Conservation (phyloP, 2,329 filamentous ascomycete species). For the Paracoccidioides lutzii region DNA sequence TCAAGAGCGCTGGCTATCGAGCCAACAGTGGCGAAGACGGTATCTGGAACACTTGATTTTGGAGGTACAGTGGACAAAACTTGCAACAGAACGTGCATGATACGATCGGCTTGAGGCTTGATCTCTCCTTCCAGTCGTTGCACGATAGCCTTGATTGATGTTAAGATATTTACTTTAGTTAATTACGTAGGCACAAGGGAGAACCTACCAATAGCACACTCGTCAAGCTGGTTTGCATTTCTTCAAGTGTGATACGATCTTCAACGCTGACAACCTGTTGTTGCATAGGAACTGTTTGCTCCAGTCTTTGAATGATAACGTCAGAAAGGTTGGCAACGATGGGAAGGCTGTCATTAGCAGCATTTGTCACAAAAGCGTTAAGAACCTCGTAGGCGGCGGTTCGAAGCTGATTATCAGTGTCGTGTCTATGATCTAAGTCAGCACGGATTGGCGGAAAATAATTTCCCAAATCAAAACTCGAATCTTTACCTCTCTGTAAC, state of each 20-base stretch:
- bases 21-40: slow-evolving; percentile 82
- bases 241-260: slow-evolving; percentile 87
- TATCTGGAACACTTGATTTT: slow-evolving; percentile 91
- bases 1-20: slow-evolving; percentile 84
- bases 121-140: slow-evolving; percentile 86
- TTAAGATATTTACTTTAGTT: not conserved
- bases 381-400: slow-evolving; percentile 96
- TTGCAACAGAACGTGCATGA: slow-evolving; percentile 80
- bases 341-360: slow-evolving; percentile 70
- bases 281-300: slow-evolving; percentile 81
- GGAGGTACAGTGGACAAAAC: slow-evolving; percentile 62
- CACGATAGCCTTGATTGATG: slow-evolving; percentile 52
- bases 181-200: not conserved
- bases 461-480: not conserved
- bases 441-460: slow-evolving; percentile 1
- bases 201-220: slow-evolving; percentile 60
- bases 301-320: slow-evolving; percentile 79
- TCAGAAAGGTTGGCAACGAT: slow-evolving; percentile 72
- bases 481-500: slow-evolving; percentile 60
- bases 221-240: slow-evolving; percentile 92
- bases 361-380: slow-evolving; percentile 83
- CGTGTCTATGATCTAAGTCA: slow-evolving; percentile 33
- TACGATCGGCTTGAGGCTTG: slow-evolving; percentile 75
- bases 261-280: slow-evolving; percentile 92
- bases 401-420: slow-evolving; percentile 76